Evolutionary conservation across 2,329 filamentous ascomycete species (phyloP).

Genomic region (Pestalotiopsis sp.): DNA sequence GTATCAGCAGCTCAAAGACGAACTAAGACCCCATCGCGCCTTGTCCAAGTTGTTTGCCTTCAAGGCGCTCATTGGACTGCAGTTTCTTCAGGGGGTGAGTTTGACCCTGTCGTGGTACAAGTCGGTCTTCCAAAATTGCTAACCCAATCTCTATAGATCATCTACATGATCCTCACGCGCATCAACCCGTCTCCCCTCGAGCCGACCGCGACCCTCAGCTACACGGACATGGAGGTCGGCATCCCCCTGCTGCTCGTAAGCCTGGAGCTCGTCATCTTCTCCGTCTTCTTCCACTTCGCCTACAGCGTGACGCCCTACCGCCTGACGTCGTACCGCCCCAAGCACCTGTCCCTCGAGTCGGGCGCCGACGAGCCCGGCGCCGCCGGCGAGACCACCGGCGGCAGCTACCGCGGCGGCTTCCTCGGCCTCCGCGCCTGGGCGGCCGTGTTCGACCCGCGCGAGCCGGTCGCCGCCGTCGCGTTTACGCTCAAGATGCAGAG

Average conservation of each 20-base stretch:
- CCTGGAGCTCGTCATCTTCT: slow-evolving; percentile 23
- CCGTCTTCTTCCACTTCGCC: slow-evolving; percentile 27
- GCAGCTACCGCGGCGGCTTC: slow-evolving; percentile 11
- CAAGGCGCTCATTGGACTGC: slow-evolving; percentile 29
- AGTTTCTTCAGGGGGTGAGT: slow-evolving; percentile 21
- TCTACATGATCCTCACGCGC: slow-evolving; percentile 22
- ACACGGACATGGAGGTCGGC: slow-evolving; percentile 23
- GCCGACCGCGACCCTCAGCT: slow-evolving; percentile 18
- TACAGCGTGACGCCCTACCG: slow-evolving; percentile 24
- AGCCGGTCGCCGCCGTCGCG: slow-evolving; percentile 12
- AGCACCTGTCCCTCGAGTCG: background rate
- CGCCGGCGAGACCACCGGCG: background rate
- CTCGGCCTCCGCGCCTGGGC: slow-evolving; percentile 11
- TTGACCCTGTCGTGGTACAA: background rate
- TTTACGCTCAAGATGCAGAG: slow-evolving; percentile 12
- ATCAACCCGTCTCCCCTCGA: slow-evolving; percentile 16
- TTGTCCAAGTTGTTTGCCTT: slow-evolving; percentile 29
- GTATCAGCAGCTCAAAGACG: slow-evolving; percentile 18
- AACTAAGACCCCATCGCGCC: slow-evolving; percentile 24
- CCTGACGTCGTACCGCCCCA: slow-evolving; percentile 3
- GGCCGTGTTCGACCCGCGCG: slow-evolving; percentile 10
- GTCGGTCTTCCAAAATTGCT: background rate
- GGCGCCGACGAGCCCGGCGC: background rate
- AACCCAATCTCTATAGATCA: slow-evolving; percentile 15
- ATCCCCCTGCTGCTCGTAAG: slow-evolving; percentile 21